Conservation (phyloP, 441 rosid genomes). For the Pelargonium australe region DNA sequence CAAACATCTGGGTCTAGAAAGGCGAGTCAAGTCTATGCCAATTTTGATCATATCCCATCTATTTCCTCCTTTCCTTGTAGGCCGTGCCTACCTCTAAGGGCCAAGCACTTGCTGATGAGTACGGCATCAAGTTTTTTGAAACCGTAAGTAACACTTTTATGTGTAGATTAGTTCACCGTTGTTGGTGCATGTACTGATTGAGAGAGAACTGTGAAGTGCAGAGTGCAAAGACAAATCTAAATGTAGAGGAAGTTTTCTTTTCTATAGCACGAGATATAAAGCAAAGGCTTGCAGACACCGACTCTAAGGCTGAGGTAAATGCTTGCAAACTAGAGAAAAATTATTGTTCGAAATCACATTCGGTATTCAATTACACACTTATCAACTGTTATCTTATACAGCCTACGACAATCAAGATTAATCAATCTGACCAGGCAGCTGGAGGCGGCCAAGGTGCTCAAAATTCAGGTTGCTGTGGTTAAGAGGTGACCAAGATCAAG, state of each 20-base stretch:
- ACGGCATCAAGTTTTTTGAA: slow-evolving; percentile 83
- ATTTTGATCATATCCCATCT: not conserved
- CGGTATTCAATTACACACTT: not conserved
- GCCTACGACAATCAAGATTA: slow-evolving; percentile 85
- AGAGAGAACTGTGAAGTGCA: not conserved
- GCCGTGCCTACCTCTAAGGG: slow-evolving; percentile 82
- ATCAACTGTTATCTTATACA: slow-evolving; percentile 24
- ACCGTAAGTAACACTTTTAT: slow-evolving; percentile 40
- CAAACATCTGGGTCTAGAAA: too few species aligned
- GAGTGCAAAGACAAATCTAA: slow-evolving; percentile 57
- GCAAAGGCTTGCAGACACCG: slow-evolving; percentile 46
- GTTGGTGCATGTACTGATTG: slow-evolving; percentile 8
- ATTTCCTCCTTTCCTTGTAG: slow-evolving; percentile 23
- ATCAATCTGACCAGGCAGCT: slow-evolving; percentile 64
- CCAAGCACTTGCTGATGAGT: slow-evolving; percentile 90
- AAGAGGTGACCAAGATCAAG: slow-evolving; percentile 22
- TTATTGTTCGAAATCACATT: slow-evolving; percentile 3
- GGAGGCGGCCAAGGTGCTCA: slow-evolving; percentile 51
- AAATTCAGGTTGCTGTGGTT: slow-evolving; percentile 83
- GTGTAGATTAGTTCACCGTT: slow-evolving; percentile 14
- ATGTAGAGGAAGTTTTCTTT: slow-evolving; percentile 90
- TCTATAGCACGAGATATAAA: slow-evolving; percentile 77
- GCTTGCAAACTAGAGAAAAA: not conserved
- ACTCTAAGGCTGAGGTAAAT: slow-evolving; percentile 4
- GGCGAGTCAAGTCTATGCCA: too few species aligned